phyloP scores from a whole-genome alignment of 1,284 basidiomycete genomes.

The Microbotryomycetes sp. region DNA sequence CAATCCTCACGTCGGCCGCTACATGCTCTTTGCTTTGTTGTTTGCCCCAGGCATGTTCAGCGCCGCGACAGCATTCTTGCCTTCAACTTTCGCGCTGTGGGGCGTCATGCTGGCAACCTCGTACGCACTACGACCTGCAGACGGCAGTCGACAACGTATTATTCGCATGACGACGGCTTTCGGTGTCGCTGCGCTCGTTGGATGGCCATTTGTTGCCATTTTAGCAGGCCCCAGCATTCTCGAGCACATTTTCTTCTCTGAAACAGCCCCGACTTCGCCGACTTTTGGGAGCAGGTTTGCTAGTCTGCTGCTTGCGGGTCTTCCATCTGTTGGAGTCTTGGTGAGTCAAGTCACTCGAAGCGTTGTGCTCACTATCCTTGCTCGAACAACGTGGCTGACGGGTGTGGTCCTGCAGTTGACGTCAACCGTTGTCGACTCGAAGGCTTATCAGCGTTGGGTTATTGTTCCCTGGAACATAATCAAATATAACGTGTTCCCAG shows the following conservation, averaged over 20 bases:
- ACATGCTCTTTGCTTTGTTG: constrained; percentile 76
- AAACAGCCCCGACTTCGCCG: constrained; percentile 59
- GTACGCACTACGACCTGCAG: constrained; percentile 61
- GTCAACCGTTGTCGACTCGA: constrained; percentile 70
- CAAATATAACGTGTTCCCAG: constrained; percentile 79
- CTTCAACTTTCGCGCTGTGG: constrained; percentile 94
- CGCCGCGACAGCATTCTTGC: constrained; percentile 77
- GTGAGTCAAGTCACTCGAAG: constrained; percentile 50
- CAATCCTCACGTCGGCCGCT: constrained; percentile 83
- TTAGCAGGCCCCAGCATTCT: constrained; percentile 81
- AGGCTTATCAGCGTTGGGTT: constrained; percentile 72
- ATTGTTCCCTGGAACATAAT: constrained; percentile 91
- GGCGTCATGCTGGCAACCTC: constrained; percentile 74
- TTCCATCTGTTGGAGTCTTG: no score
- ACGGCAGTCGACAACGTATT: constrained; percentile 49
- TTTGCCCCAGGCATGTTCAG: constrained; percentile 91
- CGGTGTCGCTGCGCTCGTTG: constrained; percentile 77
- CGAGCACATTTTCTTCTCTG: constrained; percentile 78
- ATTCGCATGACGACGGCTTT: constrained; percentile 53
- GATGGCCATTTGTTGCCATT: constrained; percentile 91
- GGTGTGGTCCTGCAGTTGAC: constrained; percentile 56
- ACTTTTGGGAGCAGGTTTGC: constrained; percentile 15
- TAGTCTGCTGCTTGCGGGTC: no score
- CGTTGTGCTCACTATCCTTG: no score
- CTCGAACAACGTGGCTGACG: background rate